Conservation (phyloP, 306 rosid genomes). For the Parietaria judaica region DNA sequence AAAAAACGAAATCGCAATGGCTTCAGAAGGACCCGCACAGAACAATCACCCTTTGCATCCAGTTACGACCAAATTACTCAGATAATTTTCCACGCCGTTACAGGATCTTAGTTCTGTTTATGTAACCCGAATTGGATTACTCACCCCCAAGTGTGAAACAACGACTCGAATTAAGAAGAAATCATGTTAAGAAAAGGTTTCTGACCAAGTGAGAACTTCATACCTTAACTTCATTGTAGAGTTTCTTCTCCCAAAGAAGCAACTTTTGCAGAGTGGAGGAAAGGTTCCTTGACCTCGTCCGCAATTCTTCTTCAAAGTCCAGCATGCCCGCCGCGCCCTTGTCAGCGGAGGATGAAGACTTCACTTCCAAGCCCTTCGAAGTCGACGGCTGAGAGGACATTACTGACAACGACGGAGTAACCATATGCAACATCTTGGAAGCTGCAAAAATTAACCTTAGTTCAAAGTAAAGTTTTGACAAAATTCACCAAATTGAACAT, state of each 20-base stretch:
- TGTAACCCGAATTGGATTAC: neutral
- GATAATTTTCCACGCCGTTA: neutral
- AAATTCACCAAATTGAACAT: slow-evolving; percentile 4
- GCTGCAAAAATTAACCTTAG: slow-evolving; percentile 34
- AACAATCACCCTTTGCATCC: neutral
- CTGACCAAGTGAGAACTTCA: slow-evolving; percentile 2
- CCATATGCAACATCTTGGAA: slow-evolving; percentile 61
- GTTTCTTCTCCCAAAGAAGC: slow-evolving; percentile 97
- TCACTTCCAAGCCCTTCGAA: slow-evolving; percentile 40
- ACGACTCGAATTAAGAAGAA: neutral
- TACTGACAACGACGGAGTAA: slow-evolving; percentile 46
- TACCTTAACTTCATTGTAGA: slow-evolving; percentile 83
- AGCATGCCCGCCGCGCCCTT: slow-evolving; percentile 26
- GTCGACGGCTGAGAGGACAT: slow-evolving; percentile 66
- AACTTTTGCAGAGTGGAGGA: slow-evolving; percentile 81
- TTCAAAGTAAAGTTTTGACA: slow-evolving; percentile 12
- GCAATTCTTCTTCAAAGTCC: slow-evolving; percentile 40
- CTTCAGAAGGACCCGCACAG: neutral
- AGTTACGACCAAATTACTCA: neutral
- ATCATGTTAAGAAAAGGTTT: neutral
- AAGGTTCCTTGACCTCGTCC: slow-evolving; percentile 48
- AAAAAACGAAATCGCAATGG: neutral
- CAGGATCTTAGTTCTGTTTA: neutral
- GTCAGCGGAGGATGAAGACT: slow-evolving; percentile 25
- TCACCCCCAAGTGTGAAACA: neutral